Percentiles rank a stretch among this genome's conserved stretches.
Evolutionary conservation across 2,329 filamentous ascomycete species (phyloP).

Genomic region (Xylaria sp.): DNA sequence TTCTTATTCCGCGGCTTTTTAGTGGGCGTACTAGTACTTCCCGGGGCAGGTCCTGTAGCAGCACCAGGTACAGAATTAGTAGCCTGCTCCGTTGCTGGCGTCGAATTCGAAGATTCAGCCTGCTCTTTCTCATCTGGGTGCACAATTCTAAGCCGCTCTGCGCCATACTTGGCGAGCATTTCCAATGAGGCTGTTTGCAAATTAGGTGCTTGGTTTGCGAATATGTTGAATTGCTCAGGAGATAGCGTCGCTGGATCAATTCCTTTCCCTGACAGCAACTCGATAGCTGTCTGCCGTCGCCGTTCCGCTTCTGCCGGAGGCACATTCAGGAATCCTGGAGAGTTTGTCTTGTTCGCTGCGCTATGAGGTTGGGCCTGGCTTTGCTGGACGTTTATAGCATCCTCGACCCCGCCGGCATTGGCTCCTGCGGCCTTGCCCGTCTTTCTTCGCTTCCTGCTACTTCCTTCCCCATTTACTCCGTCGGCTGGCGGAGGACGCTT

Average conservation of each 20-base stretch:
- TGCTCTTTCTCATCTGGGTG: constrained; percentile 58
- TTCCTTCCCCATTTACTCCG: constrained; percentile 44
- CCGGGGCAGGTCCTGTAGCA: constrained; percentile 31
- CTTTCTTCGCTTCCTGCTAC: constrained; percentile 46
- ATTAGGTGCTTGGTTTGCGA: constrained; percentile 68
- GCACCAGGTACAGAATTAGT: constrained; percentile 33
- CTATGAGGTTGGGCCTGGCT: constrained; percentile 32
- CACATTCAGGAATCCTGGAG: constrained; percentile 54
- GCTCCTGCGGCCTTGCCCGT: constrained; percentile 43
- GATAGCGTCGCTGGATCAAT: constrained; percentile 65
- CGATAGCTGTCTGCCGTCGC: constrained; percentile 60
- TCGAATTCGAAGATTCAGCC: constrained; percentile 45
- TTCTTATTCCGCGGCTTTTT: constrained; percentile 46
- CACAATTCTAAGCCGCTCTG: constrained; percentile 67
- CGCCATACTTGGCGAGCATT: constrained; percentile 68
- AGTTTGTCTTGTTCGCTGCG: constrained; percentile 31
- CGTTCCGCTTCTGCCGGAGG: constrained; percentile 62
- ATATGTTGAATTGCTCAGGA: constrained; percentile 67
- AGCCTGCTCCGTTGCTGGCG: constrained; percentile 39
- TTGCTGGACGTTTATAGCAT: constrained; percentile 27
- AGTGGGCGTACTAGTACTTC: constrained; percentile 42
- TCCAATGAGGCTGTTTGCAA: constrained; percentile 65
- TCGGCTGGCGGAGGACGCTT: constrained; percentile 46
- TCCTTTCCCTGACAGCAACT: constrained; percentile 58
- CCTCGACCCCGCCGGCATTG: constrained; percentile 27